phyloP scores from a whole-genome alignment of 2,329 filamentous ascomycete genomes.

The Ploettnerulaceae sp. region DNA sequence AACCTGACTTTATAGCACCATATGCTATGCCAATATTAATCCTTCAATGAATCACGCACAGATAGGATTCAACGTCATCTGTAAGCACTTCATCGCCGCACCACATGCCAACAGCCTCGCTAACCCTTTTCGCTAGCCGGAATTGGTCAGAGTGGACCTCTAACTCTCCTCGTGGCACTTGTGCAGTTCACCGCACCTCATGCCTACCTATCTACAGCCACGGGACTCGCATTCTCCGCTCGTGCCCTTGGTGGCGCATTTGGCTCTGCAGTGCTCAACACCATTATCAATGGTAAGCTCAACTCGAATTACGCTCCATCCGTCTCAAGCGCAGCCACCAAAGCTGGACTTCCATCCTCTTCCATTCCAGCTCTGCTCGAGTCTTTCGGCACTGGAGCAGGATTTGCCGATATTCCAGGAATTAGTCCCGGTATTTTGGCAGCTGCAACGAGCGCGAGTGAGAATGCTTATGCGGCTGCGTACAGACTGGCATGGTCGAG shows the following conservation, averaged over 20 bases:
- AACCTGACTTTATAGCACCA: slow-evolving; percentile 32
- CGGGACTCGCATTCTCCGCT: slow-evolving; percentile 48
- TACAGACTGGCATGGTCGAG: slow-evolving; percentile 47
- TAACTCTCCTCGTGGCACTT: slow-evolving; percentile 45
- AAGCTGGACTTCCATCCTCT: slow-evolving; percentile 39
- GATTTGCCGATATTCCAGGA: slow-evolving; percentile 34
- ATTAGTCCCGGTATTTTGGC: slow-evolving; percentile 37
- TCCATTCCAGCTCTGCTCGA: slow-evolving; percentile 38
- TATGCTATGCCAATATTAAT: slow-evolving; percentile 43
- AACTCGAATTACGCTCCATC: slow-evolving; percentile 37
- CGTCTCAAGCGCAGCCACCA: slow-evolving; percentile 39
- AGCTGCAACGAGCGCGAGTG: slow-evolving; percentile 39
- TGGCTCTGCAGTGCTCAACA: slow-evolving; percentile 47
- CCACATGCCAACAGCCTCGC: slow-evolving; percentile 6
- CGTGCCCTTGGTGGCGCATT: slow-evolving; percentile 50
- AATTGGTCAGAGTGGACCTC: slow-evolving; percentile 45
- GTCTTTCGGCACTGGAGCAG: slow-evolving; percentile 37
- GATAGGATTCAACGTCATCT: slow-evolving; percentile 43
- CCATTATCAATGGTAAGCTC: slow-evolving; percentile 47
- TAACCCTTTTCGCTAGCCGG: slow-evolving; percentile 35
- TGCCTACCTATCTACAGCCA: slow-evolving; percentile 48
- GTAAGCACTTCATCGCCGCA: slow-evolving; percentile 8
- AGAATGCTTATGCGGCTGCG: slow-evolving; percentile 42
- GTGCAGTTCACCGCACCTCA: slow-evolving; percentile 51
- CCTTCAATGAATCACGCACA: slow-evolving; percentile 43